Conservation (phyloP, 345 rosid genomes). For the Odontarrhena argentea region DNA sequence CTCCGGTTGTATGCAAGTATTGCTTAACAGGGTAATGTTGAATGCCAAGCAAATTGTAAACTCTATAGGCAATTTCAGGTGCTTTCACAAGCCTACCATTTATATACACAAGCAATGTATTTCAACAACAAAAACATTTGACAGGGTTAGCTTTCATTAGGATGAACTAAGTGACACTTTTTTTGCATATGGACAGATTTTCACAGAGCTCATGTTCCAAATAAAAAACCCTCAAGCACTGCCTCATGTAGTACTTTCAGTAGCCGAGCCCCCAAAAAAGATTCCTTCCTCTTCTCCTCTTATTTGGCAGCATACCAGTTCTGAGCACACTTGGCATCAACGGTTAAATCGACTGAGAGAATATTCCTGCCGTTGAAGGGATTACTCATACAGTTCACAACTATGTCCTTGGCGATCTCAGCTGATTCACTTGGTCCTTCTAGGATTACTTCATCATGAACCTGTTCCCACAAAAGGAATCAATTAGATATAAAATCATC, state of each 20-base stretch:
- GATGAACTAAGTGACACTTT: slow-evolving; percentile 10
- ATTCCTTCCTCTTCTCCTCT: neutral
- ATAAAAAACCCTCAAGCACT: neutral
- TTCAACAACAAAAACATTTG: neutral
- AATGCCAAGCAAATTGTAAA: neutral
- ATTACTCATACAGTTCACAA: slow-evolving; percentile 84
- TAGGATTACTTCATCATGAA: slow-evolving; percentile 96
- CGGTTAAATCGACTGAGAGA: slow-evolving; percentile 77
- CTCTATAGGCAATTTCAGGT: slow-evolving; percentile 3
- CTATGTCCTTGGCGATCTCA: slow-evolving; percentile 76
- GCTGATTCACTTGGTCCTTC: slow-evolving; percentile 95
- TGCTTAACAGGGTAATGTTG: neutral
- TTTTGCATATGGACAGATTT: slow-evolving; percentile 14
- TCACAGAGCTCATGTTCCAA: neutral
- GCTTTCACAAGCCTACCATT: slow-evolving; percentile 15
- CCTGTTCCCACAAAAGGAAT: slow-evolving; percentile 48
- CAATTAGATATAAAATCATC: slow-evolving; percentile 22
- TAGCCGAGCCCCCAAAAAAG: neutral
- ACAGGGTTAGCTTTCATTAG: neutral
- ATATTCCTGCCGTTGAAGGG: slow-evolving; percentile 76
- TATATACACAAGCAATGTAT: slow-evolving; percentile 4
- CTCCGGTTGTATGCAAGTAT: neutral
- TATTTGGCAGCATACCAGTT: slow-evolving; percentile 92
- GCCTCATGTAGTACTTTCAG: slow-evolving; percentile 4
- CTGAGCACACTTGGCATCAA: slow-evolving; percentile 92